phyloP scores from a whole-genome alignment of 768 basidiomycete species.

The Auricularia sp. region DNA sequence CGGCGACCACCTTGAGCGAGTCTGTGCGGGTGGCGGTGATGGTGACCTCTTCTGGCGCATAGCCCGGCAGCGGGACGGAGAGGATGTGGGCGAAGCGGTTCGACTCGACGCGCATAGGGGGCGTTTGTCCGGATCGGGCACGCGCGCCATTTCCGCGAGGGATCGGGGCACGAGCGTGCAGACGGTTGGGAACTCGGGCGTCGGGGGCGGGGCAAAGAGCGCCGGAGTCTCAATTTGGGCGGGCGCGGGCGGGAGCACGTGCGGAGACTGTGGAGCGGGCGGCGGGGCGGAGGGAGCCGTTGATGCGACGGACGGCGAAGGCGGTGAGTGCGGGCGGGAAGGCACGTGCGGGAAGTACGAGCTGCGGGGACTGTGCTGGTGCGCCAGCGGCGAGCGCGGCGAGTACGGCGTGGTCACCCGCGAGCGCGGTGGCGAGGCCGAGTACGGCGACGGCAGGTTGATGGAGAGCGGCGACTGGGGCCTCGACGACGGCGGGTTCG shows the following conservation, averaged over 20 bases:
- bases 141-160: not conserved
- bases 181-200: not conserved
- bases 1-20: not conserved
- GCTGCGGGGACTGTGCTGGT: not conserved
- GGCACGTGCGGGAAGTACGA: not conserved
- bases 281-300: not conserved
- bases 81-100: not conserved
- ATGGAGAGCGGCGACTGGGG: not conserved
- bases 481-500: not conserved
- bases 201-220: not conserved
- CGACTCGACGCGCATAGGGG: not conserved
- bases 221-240: not conserved
- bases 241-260: not conserved
- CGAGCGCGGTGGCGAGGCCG: not conserved
- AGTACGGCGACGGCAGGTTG: not conserved
- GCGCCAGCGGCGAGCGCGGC: not conserved
- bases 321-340: not conserved
- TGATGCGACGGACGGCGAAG: not conserved
- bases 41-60: constrained; percentile 1
- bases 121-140: not conserved
- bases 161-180: not conserved
- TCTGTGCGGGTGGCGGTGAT: not conserved
- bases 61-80: not conserved
- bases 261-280: not conserved
- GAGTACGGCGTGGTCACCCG: not conserved